Percentiles rank a stretch among this genome's conserved stretches.
phyloP scores from a whole-genome alignment of 176 grass and related monocot genomes.

The Zea luxurians region DNA sequence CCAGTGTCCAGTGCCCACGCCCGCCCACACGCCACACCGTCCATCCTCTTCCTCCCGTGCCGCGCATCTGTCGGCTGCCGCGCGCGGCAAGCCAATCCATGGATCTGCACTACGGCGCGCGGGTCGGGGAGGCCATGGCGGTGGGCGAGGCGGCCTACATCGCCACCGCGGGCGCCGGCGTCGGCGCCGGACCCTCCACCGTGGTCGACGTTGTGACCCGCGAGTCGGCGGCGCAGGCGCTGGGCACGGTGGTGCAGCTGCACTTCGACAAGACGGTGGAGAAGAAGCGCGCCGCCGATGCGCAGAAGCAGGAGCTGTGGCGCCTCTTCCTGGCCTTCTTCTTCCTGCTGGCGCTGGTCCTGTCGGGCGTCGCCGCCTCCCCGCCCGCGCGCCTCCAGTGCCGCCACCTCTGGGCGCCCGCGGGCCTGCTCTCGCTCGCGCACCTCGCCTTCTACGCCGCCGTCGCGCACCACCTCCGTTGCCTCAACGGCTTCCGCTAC shows the following conservation, averaged over 20 bases:
- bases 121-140: not conserved
- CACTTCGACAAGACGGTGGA: constrained; percentile 96
- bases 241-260: constrained; percentile 78
- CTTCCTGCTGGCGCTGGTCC: constrained; percentile 68
- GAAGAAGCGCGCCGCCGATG: constrained; percentile 87
- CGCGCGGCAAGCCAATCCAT: not conserved
- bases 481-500: constrained; percentile 89
- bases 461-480: constrained; percentile 90
- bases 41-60: not conserved
- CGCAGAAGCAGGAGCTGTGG: constrained; percentile 97
- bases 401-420: constrained; percentile 84
- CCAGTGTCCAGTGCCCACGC: too few species aligned
- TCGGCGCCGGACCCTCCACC: not conserved
- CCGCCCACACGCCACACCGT: not conserved
- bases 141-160: constrained; percentile 40
- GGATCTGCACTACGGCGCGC: constrained; percentile 42
- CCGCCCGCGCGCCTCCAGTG: constrained; percentile 57
- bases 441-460: constrained; percentile 92
- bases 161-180: not conserved
- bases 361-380: constrained; percentile 47
- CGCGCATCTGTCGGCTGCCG: too few species aligned
- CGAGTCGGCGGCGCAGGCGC: constrained; percentile 63
- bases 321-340: constrained; percentile 94
- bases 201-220: constrained; percentile 37
- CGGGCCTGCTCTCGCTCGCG: constrained; percentile 74